Evolutionary conservation across 345 rosid genomes (phyloP).

Genomic region (Populus tremula): DNA sequence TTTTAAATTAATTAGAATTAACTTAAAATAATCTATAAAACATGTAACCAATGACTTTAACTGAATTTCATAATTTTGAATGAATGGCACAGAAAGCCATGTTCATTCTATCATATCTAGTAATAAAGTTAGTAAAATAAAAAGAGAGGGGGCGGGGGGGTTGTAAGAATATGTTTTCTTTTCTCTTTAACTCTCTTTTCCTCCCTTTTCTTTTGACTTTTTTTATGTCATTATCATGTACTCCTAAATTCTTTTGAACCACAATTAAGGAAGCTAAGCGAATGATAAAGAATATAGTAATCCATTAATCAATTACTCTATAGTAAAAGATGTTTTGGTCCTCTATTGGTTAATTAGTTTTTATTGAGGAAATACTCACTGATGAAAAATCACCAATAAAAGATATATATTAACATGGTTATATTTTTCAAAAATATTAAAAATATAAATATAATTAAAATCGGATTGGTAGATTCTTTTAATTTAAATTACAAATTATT

Average conservation of each 20-base stretch:
- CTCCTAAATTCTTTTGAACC: not conserved
- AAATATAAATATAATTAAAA: no score
- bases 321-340: not conserved
- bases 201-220: not conserved
- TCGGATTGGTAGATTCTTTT: no score
- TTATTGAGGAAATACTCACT: no score
- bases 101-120: not conserved
- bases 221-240: slow-evolving; percentile 1
- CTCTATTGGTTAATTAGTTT: not conserved
- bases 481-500: no score
- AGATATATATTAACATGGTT: no score
- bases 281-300: not conserved
- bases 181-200: not conserved
- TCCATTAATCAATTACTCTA: no score
- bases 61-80: no score
- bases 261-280: not conserved
- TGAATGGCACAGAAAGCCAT: not conserved
- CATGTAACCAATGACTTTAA: no score
- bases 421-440: no score
- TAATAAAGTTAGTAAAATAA: not conserved
- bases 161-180: not conserved
- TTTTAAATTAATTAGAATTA: no score
- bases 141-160: not conserved
- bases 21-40: no score
- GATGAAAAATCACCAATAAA: no score